Percentiles rank a stretch among this genome's conserved stretches.
phyloP scores from a whole-genome alignment of 2,329 filamentous ascomycete species.

The Orbilia javanica region DNA sequence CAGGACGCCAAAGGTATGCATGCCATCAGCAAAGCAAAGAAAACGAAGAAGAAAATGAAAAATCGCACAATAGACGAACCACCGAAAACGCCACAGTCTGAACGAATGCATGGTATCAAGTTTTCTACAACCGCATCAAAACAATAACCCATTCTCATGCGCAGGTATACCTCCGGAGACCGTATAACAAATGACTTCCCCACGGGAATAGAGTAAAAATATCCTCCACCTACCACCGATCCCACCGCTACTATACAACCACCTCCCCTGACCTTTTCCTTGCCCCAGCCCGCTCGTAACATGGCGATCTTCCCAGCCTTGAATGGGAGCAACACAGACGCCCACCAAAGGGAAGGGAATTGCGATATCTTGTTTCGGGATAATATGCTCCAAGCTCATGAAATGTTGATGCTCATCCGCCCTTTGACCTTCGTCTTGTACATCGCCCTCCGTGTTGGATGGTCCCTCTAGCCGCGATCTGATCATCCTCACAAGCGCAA shows the following conservation, averaged over 20 bases:
- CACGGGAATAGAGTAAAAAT: conserved; percentile 79
- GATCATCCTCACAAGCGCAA: conserved; percentile 74
- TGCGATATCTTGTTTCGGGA: conserved; percentile 18
- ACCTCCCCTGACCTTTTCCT: conserved; percentile 57
- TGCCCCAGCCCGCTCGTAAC: conserved; percentile 56
- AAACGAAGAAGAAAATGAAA: no score
- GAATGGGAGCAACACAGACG: conserved; percentile 34
- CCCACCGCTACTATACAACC: conserved; percentile 52
- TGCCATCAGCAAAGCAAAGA: conserved; percentile 4
- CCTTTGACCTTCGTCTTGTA: conserved; percentile 68
- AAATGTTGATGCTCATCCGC: conserved; percentile 8
- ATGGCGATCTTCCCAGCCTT: conserved; percentile 44
- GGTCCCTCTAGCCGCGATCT: conserved; percentile 62
- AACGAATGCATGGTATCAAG: conserved; percentile 40
- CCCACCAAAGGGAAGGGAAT: conserved; percentile 41
- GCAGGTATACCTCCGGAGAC: conserved; percentile 69
- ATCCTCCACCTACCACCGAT: conserved; percentile 73
- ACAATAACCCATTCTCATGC: conserved; percentile 60
- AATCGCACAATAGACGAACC: conserved; percentile 28
- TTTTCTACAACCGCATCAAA: conserved; percentile 20
- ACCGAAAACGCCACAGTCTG: conserved; percentile 57
- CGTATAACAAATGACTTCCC: conserved; percentile 76
- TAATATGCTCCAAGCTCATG: conserved; percentile 45
- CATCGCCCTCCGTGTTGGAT: conserved; percentile 72
- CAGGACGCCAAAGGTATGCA: conserved; percentile 1